Evolutionary conservation across 345 rosid species (phyloP).

Genomic region (Hibiscus mutabilis): DNA sequence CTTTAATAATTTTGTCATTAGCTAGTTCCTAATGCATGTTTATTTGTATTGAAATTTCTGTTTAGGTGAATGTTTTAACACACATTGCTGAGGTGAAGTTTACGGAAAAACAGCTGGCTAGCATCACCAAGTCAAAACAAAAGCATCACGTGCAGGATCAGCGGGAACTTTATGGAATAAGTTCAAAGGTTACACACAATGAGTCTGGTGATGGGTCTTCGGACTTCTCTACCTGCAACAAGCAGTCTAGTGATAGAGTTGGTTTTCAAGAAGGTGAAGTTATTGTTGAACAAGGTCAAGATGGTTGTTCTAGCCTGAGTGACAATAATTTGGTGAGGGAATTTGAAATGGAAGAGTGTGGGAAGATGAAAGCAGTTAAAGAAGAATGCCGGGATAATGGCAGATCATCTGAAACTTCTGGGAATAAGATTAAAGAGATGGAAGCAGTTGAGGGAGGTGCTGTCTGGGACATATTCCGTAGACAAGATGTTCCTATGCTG

Average conservation of each 20-base stretch:
- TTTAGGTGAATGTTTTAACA: conserved; percentile 53
- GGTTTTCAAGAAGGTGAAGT: background rate
- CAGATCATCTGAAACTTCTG: background rate
- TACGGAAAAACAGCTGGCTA: background rate
- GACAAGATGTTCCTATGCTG: conserved; percentile 75
- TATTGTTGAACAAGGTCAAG: background rate
- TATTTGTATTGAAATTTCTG: background rate
- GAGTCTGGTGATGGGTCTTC: background rate
- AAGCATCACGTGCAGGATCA: conserved; percentile 47
- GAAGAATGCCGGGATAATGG: background rate
- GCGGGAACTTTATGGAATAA: conserved; percentile 34
- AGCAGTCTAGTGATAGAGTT: background rate
- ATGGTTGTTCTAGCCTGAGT: background rate
- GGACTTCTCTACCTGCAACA: background rate
- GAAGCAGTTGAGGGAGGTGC: conserved; percentile 46
- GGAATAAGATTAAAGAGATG: background rate
- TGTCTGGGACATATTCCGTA: conserved; percentile 92
- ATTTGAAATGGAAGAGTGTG: background rate
- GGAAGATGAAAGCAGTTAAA: conserved; percentile 3
- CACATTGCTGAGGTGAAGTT: conserved; percentile 37
- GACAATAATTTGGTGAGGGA: background rate
- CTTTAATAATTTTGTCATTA: background rate
- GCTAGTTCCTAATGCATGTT: background rate
- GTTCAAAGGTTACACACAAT: background rate
- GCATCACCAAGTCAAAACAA: conserved; percentile 30